A percentile compares a stretch with the other conserved stretches of the same genome.
Evolutionary conservation across 2,329 filamentous ascomycete genomes (phyloP).

Genomic region (Paracoccidioides lutzii): DNA sequence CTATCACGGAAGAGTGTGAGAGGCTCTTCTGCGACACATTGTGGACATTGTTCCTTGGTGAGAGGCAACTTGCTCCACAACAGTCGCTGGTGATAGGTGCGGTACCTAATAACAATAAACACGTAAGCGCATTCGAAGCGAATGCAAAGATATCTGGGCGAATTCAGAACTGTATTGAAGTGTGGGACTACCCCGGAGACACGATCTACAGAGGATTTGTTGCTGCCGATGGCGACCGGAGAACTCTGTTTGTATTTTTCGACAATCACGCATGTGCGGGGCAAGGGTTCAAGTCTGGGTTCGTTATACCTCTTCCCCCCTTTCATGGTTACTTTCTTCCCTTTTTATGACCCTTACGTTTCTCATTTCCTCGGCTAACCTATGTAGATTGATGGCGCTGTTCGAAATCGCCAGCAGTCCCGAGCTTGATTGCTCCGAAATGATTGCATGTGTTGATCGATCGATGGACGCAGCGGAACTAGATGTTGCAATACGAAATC

Average conservation of each 20-base stretch:
- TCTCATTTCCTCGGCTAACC: constrained; percentile 17
- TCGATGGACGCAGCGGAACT: constrained; percentile 48
- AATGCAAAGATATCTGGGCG: constrained; percentile 15
- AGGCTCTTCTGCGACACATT: constrained; percentile 98
- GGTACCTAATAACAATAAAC: constrained; percentile 26
- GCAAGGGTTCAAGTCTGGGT: constrained; percentile 78
- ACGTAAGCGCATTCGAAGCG: constrained; percentile 15
- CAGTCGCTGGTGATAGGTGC: constrained; percentile 81
- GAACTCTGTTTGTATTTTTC: constrained; percentile 78
- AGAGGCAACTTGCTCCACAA: constrained; percentile 64
- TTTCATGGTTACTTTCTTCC: not conserved
- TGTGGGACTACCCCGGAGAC: constrained; percentile 66
- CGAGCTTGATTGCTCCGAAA: constrained; percentile 56
- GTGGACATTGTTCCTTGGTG: constrained; percentile 88
- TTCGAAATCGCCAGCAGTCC: constrained; percentile 74
- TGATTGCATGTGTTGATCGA: constrained; percentile 73
- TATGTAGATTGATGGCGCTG: constrained; percentile 63
- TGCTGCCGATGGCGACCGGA: constrained; percentile 54
- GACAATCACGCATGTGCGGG: constrained; percentile 53
- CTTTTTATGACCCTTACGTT: not conserved
- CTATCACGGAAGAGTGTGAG: constrained; percentile 99
- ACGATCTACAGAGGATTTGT: constrained; percentile 79
- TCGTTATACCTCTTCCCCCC: constrained; percentile 29
- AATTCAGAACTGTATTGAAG: constrained; percentile 26
- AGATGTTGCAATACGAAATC: constrained; percentile 60